Conservation (phyloP, 495 filamentous ascomycete genomes). For the Penicillium psychrofluorescens region DNA sequence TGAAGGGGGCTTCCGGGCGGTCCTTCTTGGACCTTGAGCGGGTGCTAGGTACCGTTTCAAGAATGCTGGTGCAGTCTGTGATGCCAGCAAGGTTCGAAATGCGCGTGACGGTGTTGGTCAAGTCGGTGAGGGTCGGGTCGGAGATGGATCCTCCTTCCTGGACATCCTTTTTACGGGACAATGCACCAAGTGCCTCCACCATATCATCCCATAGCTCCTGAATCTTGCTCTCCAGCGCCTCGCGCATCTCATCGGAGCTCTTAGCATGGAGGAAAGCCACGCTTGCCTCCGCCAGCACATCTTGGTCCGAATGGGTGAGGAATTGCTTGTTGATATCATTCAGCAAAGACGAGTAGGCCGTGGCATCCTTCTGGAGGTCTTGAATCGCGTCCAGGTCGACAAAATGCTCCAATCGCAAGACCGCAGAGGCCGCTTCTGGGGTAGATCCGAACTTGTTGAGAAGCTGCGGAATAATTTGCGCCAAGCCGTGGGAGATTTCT, state of each 20-base stretch:
- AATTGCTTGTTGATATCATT: slow-evolving; percentile 95
- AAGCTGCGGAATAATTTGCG: slow-evolving; percentile 71
- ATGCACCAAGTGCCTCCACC: slow-evolving; percentile 57
- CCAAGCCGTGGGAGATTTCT: slow-evolving; percentile 65
- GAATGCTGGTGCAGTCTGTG: slow-evolving; percentile 61
- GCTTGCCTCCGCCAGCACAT: slow-evolving; percentile 78
- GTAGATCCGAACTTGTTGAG: slow-evolving; percentile 87
- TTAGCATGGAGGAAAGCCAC: slow-evolving; percentile 78
- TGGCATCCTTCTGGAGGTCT: slow-evolving; percentile 78
- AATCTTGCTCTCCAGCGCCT: slow-evolving; percentile 72
- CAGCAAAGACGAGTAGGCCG: slow-evolving; percentile 70
- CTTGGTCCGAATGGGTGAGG: slow-evolving; percentile 76
- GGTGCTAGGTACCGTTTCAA: slow-evolving; percentile 51
- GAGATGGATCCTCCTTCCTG: slow-evolving; percentile 54
- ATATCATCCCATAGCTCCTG: slow-evolving; percentile 79
- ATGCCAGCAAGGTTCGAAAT: slow-evolving; percentile 79
- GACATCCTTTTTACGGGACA: slow-evolving; percentile 62
- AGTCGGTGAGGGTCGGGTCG: slow-evolving; percentile 51
- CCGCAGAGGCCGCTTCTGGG: slow-evolving; percentile 76
- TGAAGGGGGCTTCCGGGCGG: slow-evolving; percentile 45
- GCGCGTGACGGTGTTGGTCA: slow-evolving; percentile 75
- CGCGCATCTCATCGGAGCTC: slow-evolving; percentile 77
- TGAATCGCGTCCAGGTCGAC: slow-evolving; percentile 85
- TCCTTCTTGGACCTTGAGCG: slow-evolving; percentile 43
- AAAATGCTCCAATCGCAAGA: slow-evolving; percentile 78